phyloP scores from a whole-genome alignment of 2,329 filamentous ascomycete genomes.

The Myrmaecium sp. region DNA sequence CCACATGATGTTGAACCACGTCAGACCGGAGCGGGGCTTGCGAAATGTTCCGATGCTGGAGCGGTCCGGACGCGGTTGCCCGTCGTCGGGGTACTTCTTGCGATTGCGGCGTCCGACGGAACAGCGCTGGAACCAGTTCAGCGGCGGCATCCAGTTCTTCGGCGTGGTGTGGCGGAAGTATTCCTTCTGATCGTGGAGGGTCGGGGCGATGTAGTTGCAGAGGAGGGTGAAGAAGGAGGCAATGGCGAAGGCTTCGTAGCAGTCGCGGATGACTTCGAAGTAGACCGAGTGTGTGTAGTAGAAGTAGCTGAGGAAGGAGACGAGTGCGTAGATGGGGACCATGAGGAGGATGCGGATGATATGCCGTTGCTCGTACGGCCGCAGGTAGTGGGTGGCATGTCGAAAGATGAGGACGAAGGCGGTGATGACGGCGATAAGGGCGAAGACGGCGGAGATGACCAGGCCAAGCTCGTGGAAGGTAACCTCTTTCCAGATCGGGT shows the following conservation, averaged over 20 bases:
- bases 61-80: no score
- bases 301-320: constrained; percentile 55
- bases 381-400: constrained; percentile 43
- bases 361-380: constrained; percentile 43
- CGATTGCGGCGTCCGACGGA: constrained; percentile 50
- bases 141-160: constrained; percentile 58
- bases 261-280: constrained; percentile 65
- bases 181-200: constrained; percentile 63
- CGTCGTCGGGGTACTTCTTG: no score
- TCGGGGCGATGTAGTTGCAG: constrained; percentile 64
- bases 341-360: constrained; percentile 82
- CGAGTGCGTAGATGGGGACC: constrained; percentile 64
- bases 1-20: constrained; percentile 85
- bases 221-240: constrained; percentile 72
- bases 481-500: constrained; percentile 33
- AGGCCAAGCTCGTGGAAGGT: constrained; percentile 42
- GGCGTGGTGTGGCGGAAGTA: constrained; percentile 57
- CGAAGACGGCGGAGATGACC: constrained; percentile 36
- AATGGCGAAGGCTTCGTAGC: constrained; percentile 80
- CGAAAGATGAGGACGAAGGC: constrained; percentile 37
- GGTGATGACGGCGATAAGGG: constrained; percentile 31
- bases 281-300: constrained; percentile 68
- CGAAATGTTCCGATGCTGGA: no score
- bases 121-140: constrained; percentile 53
- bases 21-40: constrained; percentile 63